Percentiles rank a stretch among this genome's conserved stretches.
Evolutionary conservation across 1,139 yeast species (phyloP).

Genomic region (Zygoascus meyerae): DNA sequence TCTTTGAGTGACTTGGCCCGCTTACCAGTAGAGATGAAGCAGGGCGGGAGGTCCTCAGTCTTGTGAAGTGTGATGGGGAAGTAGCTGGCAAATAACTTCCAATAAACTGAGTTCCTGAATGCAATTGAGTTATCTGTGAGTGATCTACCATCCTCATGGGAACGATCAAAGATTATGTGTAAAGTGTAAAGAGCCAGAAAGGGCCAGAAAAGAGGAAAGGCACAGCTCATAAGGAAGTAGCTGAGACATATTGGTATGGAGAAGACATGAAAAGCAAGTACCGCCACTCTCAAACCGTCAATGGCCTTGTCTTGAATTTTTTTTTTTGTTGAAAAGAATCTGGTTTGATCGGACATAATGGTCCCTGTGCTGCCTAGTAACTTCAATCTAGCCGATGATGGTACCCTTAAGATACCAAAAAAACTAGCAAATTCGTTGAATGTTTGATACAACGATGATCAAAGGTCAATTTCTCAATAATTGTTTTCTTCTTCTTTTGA

Average conservation of each 20-base stretch:
- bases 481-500: too few relatives aligned
- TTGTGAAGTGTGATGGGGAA: constrained; percentile 78
- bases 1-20: not conserved
- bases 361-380: too few relatives aligned
- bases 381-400: too few relatives aligned
- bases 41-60: constrained; percentile 67
- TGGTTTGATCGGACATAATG: too few relatives aligned
- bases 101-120: constrained; percentile 54
- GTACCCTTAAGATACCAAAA: too few relatives aligned
- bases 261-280: constrained; percentile 71
- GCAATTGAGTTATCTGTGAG: constrained; percentile 51
- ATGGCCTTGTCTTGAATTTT: not conserved
- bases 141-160: constrained; percentile 71
- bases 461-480: too few relatives aligned
- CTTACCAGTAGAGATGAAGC: constrained; percentile 42
- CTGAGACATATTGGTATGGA: constrained; percentile 58
- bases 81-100: constrained; percentile 71
- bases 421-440: too few relatives aligned
- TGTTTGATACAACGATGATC: too few relatives aligned
- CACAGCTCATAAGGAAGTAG: constrained; percentile 50
- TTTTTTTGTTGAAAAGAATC: too few relatives aligned
- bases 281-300: constrained; percentile 22
- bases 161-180: constrained; percentile 53
- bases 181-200: constrained; percentile 41
- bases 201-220: constrained; percentile 71